A percentile compares a stretch with the other conserved stretches of the same genome.
These are phyloP conservation scores for Amanita pallidorosea DNA, from an alignment of 768 basidiomycete species.

Conservation along the genomic window DNA sequence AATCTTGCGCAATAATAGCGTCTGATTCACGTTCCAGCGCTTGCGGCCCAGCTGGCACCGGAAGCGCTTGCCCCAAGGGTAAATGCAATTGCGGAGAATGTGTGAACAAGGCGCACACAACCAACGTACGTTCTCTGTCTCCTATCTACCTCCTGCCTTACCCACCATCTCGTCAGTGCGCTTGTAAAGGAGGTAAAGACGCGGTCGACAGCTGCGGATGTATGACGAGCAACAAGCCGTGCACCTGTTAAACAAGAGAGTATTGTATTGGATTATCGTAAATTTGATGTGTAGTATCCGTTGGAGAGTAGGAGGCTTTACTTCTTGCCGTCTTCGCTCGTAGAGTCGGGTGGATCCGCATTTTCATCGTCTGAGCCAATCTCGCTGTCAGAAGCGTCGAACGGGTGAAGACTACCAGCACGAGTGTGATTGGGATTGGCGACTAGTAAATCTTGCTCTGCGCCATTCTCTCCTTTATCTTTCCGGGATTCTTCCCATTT, in stretches of 20 bases:
- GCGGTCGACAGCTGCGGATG: constrained; percentile 20
- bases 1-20: neutral
- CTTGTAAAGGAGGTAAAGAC: constrained; percentile 19
- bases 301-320: neutral
- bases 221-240: constrained; percentile 19
- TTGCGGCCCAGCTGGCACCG: constrained; percentile 26
- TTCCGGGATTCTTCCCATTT: constrained; percentile 49
- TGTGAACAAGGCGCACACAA: constrained; percentile 26
- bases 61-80: constrained; percentile 24
- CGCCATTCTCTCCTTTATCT: constrained; percentile 28
- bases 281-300: neutral
- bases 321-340: neutral
- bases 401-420: neutral
- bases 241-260: constrained; percentile 16
- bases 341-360: neutral
- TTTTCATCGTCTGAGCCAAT: neutral
- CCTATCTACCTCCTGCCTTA: neutral
- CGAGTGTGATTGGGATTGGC: constrained; percentile 56
- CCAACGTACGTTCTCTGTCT: constrained; percentile 14
- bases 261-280: neutral
- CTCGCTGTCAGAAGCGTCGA: neutral
- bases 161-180: constrained; percentile 15
- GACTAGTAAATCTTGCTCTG: constrained; percentile 50
- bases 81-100: constrained; percentile 26
- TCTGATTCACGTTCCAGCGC: constrained; percentile 11